These are phyloP conservation scores for Zygnema circumcarinatum DNA, from an alignment of 139 green algal genomes.

Conservation along the genomic window DNA sequence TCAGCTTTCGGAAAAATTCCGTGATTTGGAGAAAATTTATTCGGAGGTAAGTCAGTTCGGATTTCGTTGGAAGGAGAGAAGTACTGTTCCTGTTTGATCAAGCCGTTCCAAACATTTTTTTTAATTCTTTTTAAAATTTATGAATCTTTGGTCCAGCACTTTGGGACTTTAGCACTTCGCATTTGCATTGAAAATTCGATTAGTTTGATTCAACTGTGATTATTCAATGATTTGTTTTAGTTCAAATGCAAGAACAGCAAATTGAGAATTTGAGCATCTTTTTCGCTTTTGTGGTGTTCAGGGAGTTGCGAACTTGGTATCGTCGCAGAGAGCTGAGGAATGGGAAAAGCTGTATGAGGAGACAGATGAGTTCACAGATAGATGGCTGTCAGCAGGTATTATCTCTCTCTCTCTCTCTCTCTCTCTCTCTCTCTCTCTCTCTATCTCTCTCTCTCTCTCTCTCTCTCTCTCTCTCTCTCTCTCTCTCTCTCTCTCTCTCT, in stretches of 20 bases:
- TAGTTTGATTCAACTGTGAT: too few relatives aligned
- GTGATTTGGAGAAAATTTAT: background rate
- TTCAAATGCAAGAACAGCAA: too few relatives aligned
- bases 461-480: slow-evolving; percentile 15
- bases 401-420: slow-evolving; percentile 15
- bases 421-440: slow-evolving; percentile 25
- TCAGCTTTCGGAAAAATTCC: background rate
- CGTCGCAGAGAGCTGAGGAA: background rate
- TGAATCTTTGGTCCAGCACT: background rate
- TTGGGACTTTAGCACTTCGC: too few relatives aligned
- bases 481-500: slow-evolving; percentile 8
- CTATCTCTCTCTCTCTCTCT: slow-evolving; percentile 13
- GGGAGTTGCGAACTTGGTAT: background rate
- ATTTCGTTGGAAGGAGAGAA: background rate
- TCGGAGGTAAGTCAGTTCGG: background rate
- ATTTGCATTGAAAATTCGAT: too few relatives aligned
- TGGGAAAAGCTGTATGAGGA: background rate
- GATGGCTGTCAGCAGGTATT: background rate
- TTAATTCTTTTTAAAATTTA: background rate
- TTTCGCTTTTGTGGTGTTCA: background rate
- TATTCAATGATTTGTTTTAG: background rate
- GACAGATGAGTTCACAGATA: background rate
- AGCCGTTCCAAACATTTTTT: background rate
- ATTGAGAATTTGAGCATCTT: background rate
- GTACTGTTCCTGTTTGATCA: background rate